A percentile compares a stretch with the other conserved stretches of the same genome.
Evolutionary conservation across 23 red algal genomes (phyloP).

Genomic region (Gracilaria gracilis): DNA sequence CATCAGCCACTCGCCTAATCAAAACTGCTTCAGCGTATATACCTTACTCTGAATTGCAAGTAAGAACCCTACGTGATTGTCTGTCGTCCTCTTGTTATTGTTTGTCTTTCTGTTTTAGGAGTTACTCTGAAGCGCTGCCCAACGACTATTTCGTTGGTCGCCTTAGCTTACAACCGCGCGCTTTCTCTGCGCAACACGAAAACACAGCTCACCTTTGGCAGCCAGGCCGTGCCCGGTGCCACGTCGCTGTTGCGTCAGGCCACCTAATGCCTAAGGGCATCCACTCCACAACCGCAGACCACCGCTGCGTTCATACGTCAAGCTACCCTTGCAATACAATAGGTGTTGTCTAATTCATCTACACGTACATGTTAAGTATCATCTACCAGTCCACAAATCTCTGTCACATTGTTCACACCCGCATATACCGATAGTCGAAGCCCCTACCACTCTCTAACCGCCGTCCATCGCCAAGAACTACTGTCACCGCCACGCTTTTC

Average conservation of each 20-base stretch:
- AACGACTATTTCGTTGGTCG: not conserved
- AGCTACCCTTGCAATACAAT: too few relatives aligned
- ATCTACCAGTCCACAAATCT: not conserved
- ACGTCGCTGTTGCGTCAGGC: not conserved
- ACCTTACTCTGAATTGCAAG: not conserved
- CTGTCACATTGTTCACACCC: not conserved
- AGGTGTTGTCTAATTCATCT: not conserved
- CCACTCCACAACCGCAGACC: not conserved
- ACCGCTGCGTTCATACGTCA: not conserved
- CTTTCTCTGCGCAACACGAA: not conserved
- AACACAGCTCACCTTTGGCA: not conserved
- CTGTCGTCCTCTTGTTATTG: not conserved
- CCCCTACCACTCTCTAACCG: not conserved
- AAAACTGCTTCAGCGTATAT: not conserved
- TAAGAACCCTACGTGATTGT: not conserved
- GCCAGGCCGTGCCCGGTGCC: not conserved
- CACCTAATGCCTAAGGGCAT: too few relatives aligned
- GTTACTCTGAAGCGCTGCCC: not conserved
- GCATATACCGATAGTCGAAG: constrained; percentile 29
- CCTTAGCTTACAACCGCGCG: not conserved
- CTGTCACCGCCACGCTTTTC: constrained; percentile 9
- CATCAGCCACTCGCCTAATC: not conserved
- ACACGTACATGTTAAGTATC: not conserved
- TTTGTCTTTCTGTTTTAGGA: too few relatives aligned
- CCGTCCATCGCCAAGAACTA: constrained; percentile 17